Evolutionary conservation across 1,139 yeast species (phyloP).

Genomic region (Yamadazyma aaseri): DNA sequence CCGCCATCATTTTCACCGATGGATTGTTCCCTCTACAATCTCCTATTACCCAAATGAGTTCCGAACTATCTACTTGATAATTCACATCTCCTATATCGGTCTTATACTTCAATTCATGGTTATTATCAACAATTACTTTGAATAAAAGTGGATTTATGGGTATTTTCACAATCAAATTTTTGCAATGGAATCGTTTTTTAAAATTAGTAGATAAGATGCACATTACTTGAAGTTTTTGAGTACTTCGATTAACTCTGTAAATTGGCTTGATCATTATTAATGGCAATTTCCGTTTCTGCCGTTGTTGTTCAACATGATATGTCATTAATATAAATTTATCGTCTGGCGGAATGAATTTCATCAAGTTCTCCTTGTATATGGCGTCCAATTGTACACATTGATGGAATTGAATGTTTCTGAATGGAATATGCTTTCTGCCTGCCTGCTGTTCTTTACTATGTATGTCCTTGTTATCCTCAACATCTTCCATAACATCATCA

Average conservation of each 20-base stretch:
- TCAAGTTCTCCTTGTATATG: slow-evolving; percentile 36
- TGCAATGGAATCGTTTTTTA: slow-evolving; percentile 36
- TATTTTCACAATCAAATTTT: slow-evolving; percentile 28
- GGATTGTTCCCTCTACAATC: slow-evolving; percentile 50
- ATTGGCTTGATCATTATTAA: slow-evolving; percentile 38
- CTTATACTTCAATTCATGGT: slow-evolving; percentile 34
- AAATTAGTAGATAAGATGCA: slow-evolving; percentile 35
- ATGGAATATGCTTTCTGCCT: slow-evolving; percentile 26
- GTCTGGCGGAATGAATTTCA: slow-evolving; percentile 48
- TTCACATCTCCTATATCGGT: slow-evolving; percentile 43
- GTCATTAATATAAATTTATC: slow-evolving; percentile 42
- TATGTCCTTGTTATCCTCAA: slow-evolving; percentile 3
- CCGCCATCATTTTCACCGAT: slow-evolving; percentile 46
- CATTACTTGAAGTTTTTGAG: slow-evolving; percentile 34
- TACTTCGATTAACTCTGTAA: slow-evolving; percentile 23
- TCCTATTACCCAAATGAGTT: slow-evolving; percentile 60
- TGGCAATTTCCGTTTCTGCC: slow-evolving; percentile 35
- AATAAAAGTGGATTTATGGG: slow-evolving; percentile 40
- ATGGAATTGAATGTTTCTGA: slow-evolving; percentile 45
- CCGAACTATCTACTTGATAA: slow-evolving; percentile 45
- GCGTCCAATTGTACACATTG: slow-evolving; percentile 45
- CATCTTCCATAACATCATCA: slow-evolving; percentile 17
- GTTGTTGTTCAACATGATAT: slow-evolving; percentile 42
- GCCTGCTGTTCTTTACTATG: slow-evolving; percentile 6
- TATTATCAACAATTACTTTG: slow-evolving; percentile 32